These are phyloP conservation scores for Pichia norvegensis DNA, from an alignment of 1,139 yeast species.

Conservation along the genomic window DNA sequence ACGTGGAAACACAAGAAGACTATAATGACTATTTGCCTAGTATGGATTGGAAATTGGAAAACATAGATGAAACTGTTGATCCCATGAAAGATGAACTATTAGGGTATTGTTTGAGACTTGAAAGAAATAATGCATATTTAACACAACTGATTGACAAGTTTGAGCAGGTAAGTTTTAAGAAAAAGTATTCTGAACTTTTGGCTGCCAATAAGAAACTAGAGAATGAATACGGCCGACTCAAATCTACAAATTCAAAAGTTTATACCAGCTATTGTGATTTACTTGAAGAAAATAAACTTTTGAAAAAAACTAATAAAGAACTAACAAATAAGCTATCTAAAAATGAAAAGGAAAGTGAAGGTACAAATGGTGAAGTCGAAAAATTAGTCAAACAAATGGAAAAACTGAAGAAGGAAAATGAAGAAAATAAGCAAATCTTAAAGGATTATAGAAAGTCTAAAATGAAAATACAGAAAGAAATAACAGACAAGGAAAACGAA, in stretches of 20 bases:
- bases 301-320: constrained; percentile 2
- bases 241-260: constrained; percentile 15
- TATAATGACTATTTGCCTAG: not conserved
- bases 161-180: constrained; percentile 22
- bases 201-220: constrained; percentile 13
- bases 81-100: constrained; percentile 10
- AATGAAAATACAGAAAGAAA: constrained; percentile 1
- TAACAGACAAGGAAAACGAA: constrained; percentile 12
- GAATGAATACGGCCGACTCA: constrained; percentile 15
- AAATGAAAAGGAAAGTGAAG: not conserved
- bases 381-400: not conserved
- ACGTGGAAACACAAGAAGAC: not conserved
- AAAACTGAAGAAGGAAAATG: constrained; percentile 4
- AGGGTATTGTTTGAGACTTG: constrained; percentile 15
- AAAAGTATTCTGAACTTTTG: constrained; percentile 19
- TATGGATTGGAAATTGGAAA: no score
- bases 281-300: constrained; percentile 10
- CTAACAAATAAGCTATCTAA: not conserved
- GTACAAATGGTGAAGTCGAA: not conserved
- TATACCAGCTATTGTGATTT: constrained; percentile 15
- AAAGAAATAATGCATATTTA: constrained; percentile 20
- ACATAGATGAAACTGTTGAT: not conserved
- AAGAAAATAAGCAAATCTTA: constrained; percentile 1
- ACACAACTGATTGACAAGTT: constrained; percentile 18
- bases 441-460: constrained; percentile 3